Evolutionary conservation across 208 protist genomes (phyloP).

Genomic region (Acanthamoeba royreba): DNA sequence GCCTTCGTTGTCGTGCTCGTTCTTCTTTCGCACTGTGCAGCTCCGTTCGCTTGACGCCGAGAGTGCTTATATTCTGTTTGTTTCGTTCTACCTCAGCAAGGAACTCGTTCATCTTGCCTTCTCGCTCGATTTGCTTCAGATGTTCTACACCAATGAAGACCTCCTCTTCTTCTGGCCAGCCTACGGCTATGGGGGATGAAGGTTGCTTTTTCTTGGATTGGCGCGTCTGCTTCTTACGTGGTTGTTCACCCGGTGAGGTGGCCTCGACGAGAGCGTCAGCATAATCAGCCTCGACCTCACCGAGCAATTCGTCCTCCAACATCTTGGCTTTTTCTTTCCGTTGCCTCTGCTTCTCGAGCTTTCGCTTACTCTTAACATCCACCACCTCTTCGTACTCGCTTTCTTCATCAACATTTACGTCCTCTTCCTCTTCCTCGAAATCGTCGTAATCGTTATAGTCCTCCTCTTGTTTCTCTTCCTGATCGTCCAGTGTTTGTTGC

Average conservation of each 20-base stretch:
- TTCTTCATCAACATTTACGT: neutral
- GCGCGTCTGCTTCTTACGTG: no score
- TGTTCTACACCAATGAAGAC: neutral
- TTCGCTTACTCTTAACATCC: neutral
- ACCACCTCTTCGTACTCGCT: neutral
- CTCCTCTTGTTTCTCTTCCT: neutral
- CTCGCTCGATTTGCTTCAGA: neutral
- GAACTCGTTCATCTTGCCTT: neutral
- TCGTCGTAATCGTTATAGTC: neutral
- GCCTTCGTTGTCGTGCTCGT: neutral
- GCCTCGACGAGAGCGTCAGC: no score
- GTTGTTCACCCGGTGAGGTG: no score
- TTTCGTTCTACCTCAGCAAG: neutral
- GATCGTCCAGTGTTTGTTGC: neutral
- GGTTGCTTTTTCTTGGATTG: no score
- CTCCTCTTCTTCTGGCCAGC: neutral
- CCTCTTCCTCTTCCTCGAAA: neutral
- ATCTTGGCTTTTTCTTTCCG: constrained; percentile 19
- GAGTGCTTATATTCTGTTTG: neutral
- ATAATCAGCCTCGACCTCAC: constrained; percentile 3
- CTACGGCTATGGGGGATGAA: no score
- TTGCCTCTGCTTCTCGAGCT: neutral
- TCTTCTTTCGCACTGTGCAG: neutral
- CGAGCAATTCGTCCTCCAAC: constrained; percentile 5
- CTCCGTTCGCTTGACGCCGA: no score